These are phyloP conservation scores for Chionographis japonica DNA, from an alignment of 106 monocot species.

Conservation along the genomic window DNA sequence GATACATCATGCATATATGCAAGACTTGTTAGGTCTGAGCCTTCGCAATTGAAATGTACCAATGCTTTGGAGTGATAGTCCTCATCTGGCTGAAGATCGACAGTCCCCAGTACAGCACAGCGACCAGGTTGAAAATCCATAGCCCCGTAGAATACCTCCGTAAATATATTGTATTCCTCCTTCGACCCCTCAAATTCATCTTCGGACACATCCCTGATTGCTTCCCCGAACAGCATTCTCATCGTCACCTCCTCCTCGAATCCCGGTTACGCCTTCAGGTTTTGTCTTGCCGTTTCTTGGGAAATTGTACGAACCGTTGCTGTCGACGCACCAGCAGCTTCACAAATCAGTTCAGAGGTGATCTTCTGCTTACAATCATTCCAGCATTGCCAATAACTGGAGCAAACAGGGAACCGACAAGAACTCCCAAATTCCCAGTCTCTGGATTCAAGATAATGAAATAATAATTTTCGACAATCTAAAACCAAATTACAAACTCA, in stretches of 20 bases:
- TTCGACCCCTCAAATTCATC: constrained; percentile 38
- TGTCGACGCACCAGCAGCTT: too few species aligned
- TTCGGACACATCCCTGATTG: constrained; percentile 9
- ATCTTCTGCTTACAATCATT: too few species aligned
- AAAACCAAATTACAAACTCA: too few species aligned
- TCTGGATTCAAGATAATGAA: too few species aligned
- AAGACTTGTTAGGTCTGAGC: not conserved
- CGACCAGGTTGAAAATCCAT: not conserved
- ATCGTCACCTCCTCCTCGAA: constrained; percentile 26
- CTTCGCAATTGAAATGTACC: not conserved
- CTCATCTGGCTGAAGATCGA: not conserved
- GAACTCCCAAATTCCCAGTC: too few species aligned
- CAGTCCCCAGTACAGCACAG: not conserved
- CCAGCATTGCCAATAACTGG: too few species aligned
- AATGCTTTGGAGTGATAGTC: not conserved
- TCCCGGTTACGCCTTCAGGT: constrained; percentile 1
- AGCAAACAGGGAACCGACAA: too few species aligned
- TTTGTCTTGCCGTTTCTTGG: constrained; percentile 10
- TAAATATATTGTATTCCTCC: constrained; percentile 43
- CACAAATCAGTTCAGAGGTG: too few species aligned
- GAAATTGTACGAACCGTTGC: too few species aligned
- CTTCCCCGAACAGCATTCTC: constrained; percentile 43
- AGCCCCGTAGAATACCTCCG: constrained; percentile 35
- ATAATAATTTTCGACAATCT: too few species aligned
- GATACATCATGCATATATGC: not conserved